Evolutionary conservation across 805 yeast species (phyloP).

Genomic region (Sugiyamaella qingdaonensis): DNA sequence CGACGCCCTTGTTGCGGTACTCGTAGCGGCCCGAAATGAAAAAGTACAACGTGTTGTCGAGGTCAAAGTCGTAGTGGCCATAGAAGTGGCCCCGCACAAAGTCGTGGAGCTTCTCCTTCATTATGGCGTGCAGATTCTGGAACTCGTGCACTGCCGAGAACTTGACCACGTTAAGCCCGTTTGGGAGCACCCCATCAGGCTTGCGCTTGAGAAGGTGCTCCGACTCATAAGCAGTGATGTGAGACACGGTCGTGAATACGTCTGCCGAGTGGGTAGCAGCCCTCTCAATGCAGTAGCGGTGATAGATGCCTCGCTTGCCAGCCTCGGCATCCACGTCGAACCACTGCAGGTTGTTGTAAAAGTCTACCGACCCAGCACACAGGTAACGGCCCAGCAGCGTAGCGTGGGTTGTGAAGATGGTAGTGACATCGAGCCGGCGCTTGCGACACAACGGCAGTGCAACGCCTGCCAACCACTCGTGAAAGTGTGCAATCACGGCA

Average conservation of each 20-base stretch:
- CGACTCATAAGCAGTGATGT: constrained; percentile 93
- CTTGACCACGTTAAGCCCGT: constrained; percentile 92
- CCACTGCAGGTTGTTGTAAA: constrained; percentile 80
- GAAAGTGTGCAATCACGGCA: constrained; percentile 91
- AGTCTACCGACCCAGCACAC: constrained; percentile 96
- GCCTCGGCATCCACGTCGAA: constrained; percentile 98
- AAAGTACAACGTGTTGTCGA: constrained; percentile 89
- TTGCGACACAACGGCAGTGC: constrained; percentile 89
- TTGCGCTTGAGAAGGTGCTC: constrained; percentile 91
- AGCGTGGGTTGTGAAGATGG: constrained; percentile 96
- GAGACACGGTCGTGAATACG: constrained; percentile 95
- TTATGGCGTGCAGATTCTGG: constrained; percentile 89
- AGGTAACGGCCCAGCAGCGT: constrained; percentile 90
- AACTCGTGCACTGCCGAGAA: constrained; percentile 97
- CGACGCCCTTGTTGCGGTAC: constrained; percentile 94
- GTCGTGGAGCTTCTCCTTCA: constrained; percentile 88
- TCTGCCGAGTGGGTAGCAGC: constrained; percentile 95
- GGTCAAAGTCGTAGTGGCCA: constrained; percentile 91
- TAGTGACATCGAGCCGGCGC: constrained; percentile 87
- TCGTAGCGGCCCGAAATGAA: constrained; percentile 98
- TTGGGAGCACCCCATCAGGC: constrained; percentile 97
- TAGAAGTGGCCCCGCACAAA: constrained; percentile 96
- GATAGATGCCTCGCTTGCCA: constrained; percentile 95
- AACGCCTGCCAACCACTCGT: constrained; percentile 98
- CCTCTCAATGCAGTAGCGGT: constrained; percentile 93